phyloP scores from a whole-genome alignment of 345 rosid species.

The Toxicodendron radicans region DNA sequence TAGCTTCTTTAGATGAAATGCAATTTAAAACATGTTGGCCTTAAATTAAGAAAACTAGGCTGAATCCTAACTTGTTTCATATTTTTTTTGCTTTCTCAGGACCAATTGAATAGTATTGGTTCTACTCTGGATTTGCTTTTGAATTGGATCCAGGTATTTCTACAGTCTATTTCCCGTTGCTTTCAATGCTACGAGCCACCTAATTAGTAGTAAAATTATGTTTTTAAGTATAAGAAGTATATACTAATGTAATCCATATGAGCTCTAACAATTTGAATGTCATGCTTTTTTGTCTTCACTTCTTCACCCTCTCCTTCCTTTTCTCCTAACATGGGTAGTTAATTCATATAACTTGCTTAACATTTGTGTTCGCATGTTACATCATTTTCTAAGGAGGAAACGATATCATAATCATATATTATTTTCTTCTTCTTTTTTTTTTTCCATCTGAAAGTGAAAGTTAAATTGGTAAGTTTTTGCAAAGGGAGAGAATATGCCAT shows the following conservation, averaged over 20 bases:
- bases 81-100: constrained; percentile 36
- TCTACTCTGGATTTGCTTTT: constrained; percentile 64
- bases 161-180: constrained; percentile 7
- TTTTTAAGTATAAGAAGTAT: neutral
- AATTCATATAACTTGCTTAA: neutral
- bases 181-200: neutral
- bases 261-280: neutral
- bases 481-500: neutral
- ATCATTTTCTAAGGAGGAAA: too few species aligned
- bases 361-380: neutral
- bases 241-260: neutral
- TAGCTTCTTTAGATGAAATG: constrained; percentile 2
- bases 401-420: neutral
- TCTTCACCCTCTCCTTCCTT: neutral
- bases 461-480: neutral
- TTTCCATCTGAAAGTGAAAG: too few species aligned
- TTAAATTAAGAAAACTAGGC: neutral
- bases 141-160: constrained; percentile 78
- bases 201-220: neutral
- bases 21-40: neutral
- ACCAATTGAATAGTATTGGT: constrained; percentile 21
- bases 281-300: neutral
- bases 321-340: neutral
- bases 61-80: constrained; percentile 4
- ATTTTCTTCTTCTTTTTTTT: neutral